Base-by-base conservation (phyloP, 306 rosid species). In the Herpetospermum pedunculosum region DNA sequence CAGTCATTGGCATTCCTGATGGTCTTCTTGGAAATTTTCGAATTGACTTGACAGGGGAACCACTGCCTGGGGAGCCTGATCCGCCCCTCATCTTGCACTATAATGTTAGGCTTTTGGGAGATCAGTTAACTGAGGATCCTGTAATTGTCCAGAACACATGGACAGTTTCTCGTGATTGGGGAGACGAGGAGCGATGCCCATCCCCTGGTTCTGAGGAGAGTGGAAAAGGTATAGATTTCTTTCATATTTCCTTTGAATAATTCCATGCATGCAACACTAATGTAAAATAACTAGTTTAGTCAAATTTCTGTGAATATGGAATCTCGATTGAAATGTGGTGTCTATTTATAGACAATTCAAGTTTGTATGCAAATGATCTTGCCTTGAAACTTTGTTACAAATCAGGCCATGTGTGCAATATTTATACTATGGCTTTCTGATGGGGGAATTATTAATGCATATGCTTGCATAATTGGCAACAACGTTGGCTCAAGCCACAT, bases 51-150 rank as follows among this genome's bases (percentile, higher is more conserved):
- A 88, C 96, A 23, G 99, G 96, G 75, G 99, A 88, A 78, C 86
- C 91, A 77, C 91, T 95, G 79, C 99, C 99, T 13, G 97, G 99
- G 84, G 99, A 95, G 84, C 97, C 97, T 10, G 89, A 95, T 26
- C 93, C 99, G 65, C 97, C 99, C 43, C 76, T 88, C 70, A 80
- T 95, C 76, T 83, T 92, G 89, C 99, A 95, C 87, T 95, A 95
- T 81, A 91, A 95, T 88, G 97, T 89, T 62, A 86, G 97, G 81
- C 97, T 95, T 82, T 90, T 85, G 70, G 99, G 99, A 19, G 99
- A 95, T 84, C 85, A 95, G 87, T 40, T 91, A 80, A 95, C 97
- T 1, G 97, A 95, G 83, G 97, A 91, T 76, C 96, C 99, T 75
- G 93, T 91, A 78, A 89, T 95, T 70, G 99, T 95, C 78, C 99